Percentiles rank a stretch among this genome's conserved stretches.
These are phyloP conservation scores for Flammula alnicola DNA, from an alignment of 1,284 basidiomycete genomes.

Conservation along the genomic window DNA sequence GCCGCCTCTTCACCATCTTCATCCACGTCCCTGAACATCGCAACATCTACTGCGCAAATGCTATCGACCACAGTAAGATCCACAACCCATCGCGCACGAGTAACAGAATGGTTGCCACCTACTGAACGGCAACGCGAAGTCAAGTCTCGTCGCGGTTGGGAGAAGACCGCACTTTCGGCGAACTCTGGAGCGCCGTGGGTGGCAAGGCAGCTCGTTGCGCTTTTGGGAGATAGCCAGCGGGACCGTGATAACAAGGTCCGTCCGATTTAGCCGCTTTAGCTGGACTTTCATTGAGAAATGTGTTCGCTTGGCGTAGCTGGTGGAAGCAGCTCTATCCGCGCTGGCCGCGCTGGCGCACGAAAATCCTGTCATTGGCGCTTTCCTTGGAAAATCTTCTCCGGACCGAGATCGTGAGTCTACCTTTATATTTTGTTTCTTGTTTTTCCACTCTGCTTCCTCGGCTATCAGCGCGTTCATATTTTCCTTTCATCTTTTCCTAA, in stretches of 20 bases:
- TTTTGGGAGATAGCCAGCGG: conserved; percentile 47
- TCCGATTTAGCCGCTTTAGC: too few species aligned
- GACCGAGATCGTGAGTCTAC: conserved; percentile 40
- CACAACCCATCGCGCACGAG: too few species aligned
- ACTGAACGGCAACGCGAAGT: conserved; percentile 58
- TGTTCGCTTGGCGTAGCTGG: conserved; percentile 46
- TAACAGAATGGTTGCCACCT: conserved; percentile 68
- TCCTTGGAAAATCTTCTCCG: conserved; percentile 53
- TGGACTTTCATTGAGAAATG: not conserved
- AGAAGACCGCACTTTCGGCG: conserved; percentile 42
- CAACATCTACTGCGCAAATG: conserved; percentile 59
- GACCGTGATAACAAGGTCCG: conserved; percentile 57
- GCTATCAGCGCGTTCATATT: not conserved
- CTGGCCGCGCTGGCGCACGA: conserved; percentile 76
- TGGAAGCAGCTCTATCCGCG: conserved; percentile 73
- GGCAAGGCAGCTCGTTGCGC: conserved; percentile 48
- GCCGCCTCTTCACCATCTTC: conserved; percentile 14
- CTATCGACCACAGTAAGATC: conserved; percentile 58
- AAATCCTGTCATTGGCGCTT: conserved; percentile 54
- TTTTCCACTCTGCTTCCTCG: not conserved
- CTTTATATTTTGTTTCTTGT: not conserved
- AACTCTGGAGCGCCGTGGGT: conserved; percentile 55
- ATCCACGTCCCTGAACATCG: conserved; percentile 33
- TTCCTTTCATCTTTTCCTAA: not conserved
- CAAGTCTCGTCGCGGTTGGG: conserved; percentile 69